Base-by-base conservation (phyloP, 805 yeast genomes). In the Lachancea sp. region DNA sequence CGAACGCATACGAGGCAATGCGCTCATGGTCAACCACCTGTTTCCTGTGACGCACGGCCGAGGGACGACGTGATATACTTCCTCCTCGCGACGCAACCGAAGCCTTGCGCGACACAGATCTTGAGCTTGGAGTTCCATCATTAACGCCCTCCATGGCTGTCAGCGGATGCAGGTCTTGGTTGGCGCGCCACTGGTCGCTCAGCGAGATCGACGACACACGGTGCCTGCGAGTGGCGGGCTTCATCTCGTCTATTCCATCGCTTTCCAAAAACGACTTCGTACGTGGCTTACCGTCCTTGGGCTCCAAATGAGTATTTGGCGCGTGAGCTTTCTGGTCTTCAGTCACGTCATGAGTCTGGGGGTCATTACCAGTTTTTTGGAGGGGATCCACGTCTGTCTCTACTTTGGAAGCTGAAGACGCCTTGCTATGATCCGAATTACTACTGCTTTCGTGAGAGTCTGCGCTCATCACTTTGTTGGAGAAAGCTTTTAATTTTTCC, bases 1-100 rank as follows among this genome's bases (percentile, higher is more conserved):
- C 92, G 68, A 87, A 87, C 2, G 95, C 95, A 56, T 83, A 83
- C 2, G 84, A 78, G 1, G 89, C 88, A 29, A 83, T 79, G 56
- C 90, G 69, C 29, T 67, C 74, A 58, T 83, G 90, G 55, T 80
- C 84, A 48, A 83, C 71, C 13, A 77, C 71, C 3, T 61, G 47
- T 52, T 70, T 75, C 54, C 50, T 17, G 51, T 50, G n/a, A 49
- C 44, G 35, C 9, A 39, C 36, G 24, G 39, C 33, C 15, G 49
- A 45, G 16, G 36, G 30, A 12, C 42, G 29, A 8, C 47, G 30
- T 13, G 30, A 28, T 8, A 28, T 9, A 18, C 16, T 28, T 16
- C 30, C 30, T 5, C 17, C 30, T 5, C 17, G 39, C 19, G 49
- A 35, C 11, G 20, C 23, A 20, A 36, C 36, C n/a, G 47, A 34